phyloP scores from a whole-genome alignment of 2,329 filamentous ascomycete genomes.

The Aspergillus sojae region DNA sequence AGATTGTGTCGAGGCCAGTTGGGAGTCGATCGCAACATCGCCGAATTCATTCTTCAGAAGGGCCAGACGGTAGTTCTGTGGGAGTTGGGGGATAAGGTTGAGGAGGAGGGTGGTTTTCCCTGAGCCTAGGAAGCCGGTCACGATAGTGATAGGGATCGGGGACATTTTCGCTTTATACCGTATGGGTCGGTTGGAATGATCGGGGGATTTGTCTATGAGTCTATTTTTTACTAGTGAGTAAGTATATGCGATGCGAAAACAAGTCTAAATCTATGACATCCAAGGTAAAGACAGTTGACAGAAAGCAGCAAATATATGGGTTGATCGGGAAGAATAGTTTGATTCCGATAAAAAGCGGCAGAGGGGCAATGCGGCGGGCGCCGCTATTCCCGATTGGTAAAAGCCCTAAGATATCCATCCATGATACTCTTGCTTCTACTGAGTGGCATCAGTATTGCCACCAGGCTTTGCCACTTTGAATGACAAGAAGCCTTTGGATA shows the following conservation, averaged over 20 bases:
- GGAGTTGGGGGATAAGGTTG: slow-evolving; percentile 88
- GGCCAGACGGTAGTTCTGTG: slow-evolving; percentile 83
- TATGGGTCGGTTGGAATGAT: neutral
- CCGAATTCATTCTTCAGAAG: slow-evolving; percentile 98
- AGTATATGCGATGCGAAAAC: neutral
- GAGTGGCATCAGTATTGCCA: too few species aligned
- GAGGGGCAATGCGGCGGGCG: slow-evolving; percentile 3
- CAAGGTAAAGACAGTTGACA: neutral
- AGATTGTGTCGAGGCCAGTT: slow-evolving; percentile 78
- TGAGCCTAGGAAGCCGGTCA: slow-evolving; percentile 94
- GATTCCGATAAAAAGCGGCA: slow-evolving; percentile 3
- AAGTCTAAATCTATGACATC: neutral
- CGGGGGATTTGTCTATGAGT: neutral
- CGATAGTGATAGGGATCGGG: slow-evolving; percentile 86
- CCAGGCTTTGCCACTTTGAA: too few species aligned
- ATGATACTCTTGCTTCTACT: too few species aligned
- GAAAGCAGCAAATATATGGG: neutral
- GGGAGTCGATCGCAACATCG: slow-evolving; percentile 88
- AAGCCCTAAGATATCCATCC: slow-evolving; percentile 7
- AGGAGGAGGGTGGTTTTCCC: slow-evolving; percentile 96
- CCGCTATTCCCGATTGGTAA: slow-evolving; percentile 17
- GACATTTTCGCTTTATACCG: slow-evolving; percentile 49
- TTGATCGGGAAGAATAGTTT: slow-evolving; percentile 1
- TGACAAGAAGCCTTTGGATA: too few species aligned
- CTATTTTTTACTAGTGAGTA: neutral